phyloP scores from a whole-genome alignment of 768 basidiomycete species.

The Porphyrellus cyaneotinctus region DNA sequence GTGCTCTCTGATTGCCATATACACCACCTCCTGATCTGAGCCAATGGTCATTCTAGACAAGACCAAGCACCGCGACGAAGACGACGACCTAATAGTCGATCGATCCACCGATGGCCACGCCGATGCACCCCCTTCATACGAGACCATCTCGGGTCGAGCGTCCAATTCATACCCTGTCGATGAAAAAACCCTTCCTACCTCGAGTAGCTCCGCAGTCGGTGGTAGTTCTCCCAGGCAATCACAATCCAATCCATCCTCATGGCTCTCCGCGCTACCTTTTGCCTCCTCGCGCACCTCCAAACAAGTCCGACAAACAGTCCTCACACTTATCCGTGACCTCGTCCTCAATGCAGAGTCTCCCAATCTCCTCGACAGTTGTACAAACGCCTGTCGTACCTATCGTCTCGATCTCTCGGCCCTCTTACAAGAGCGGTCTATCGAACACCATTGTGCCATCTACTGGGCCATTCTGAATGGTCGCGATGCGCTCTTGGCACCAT shows the following conservation, averaged over 20 bases:
- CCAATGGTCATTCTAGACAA: conserved; percentile 24
- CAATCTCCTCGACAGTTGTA: conserved; percentile 38
- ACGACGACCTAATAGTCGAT: neutral
- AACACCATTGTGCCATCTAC: conserved; percentile 63
- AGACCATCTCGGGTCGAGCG: neutral
- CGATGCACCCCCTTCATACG: conserved; percentile 28
- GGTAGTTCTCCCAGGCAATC: too few relatives aligned
- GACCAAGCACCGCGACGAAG: conserved; percentile 7
- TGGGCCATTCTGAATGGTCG: conserved; percentile 66
- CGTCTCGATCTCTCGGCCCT: conserved; percentile 48
- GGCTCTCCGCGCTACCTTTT: conserved; percentile 20
- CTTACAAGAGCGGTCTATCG: conserved; percentile 61
- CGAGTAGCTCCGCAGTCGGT: too few relatives aligned
- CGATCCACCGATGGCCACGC: neutral
- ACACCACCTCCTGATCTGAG: too few relatives aligned
- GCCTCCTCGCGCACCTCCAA: conserved; percentile 30
- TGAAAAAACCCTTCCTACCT: too few relatives aligned
- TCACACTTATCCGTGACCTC: conserved; percentile 55
- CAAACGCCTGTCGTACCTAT: conserved; percentile 52
- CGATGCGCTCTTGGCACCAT: conserved; percentile 39
- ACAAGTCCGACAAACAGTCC: conserved; percentile 52
- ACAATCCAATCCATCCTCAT: conserved; percentile 8
- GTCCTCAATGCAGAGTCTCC: conserved; percentile 31
- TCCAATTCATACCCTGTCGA: too few relatives aligned
- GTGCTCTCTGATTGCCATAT: too few relatives aligned